Conservation (phyloP, 2,329 filamentous ascomycete species). For the Colletotrichum theobromicola region DNA sequence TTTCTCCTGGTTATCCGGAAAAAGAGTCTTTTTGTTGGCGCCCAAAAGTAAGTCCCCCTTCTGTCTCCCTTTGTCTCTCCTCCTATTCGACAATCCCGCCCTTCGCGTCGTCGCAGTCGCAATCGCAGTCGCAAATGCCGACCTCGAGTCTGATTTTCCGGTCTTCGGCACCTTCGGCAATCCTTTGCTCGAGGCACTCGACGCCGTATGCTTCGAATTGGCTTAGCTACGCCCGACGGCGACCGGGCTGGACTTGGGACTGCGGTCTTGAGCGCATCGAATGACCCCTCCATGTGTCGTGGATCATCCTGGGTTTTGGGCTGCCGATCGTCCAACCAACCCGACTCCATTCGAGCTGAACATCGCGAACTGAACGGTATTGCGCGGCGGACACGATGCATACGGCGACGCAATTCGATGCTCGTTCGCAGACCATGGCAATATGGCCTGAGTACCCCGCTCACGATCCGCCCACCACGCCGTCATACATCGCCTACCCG, state of each 20-base stretch:
- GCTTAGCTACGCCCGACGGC: neutral
- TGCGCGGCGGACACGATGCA: neutral
- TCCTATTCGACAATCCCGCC: neutral
- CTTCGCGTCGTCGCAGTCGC: constrained; percentile 10
- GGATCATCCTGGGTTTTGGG: constrained; percentile 11
- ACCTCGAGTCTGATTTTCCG: neutral
- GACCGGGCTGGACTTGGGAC: neutral
- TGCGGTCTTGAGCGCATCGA: neutral
- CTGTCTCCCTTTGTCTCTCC: constrained; percentile 23
- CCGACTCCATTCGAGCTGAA: neutral
- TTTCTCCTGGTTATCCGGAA: constrained; percentile 31
- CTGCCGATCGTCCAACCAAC: constrained; percentile 6
- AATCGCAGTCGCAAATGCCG: constrained; percentile 2
- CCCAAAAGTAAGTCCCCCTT: constrained; percentile 56
- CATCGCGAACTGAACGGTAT: neutral
- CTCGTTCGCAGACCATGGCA: neutral
- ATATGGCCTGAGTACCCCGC: neutral
- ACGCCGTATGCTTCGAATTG: neutral
- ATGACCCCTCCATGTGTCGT: constrained; percentile 21
- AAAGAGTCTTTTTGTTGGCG: constrained; percentile 46
- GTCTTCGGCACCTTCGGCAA: constrained; percentile 15
- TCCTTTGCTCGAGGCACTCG: neutral
- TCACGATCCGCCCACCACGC: neutral
- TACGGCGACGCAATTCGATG: neutral
- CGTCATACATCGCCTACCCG: neutral